Evolutionary conservation across 345 rosid species (phyloP), one percentile per base, ranked within the genome.

Genomic region (Pugionium cornutum): DNA sequence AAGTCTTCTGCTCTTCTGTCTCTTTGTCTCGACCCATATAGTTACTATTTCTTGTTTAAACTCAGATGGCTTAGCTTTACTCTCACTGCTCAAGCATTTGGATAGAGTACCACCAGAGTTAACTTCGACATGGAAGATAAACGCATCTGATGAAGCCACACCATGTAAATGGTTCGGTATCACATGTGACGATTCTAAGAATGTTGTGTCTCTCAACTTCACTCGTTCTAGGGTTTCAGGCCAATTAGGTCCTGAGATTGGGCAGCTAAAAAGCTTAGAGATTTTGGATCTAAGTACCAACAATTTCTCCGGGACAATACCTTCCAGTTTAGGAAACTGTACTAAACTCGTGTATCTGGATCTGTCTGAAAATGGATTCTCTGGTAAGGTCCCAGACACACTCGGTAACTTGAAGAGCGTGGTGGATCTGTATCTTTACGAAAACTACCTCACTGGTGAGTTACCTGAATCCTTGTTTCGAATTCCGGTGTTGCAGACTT

Each of bases 111-210:
- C 88, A 58, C 41, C 69, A 34, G 30, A 77, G 9, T 36, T 86
- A 25, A 52, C 63, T 34, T 83, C 83, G 1, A 69, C 76, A 45
- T 89, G 92, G 92, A 73, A 53, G 50, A 5, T 1, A 2, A 81
- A 83, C 62, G 25, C 83, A 60, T 79, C 89, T 5, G 73, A 78
- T 64, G 45, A 76, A 67, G 42, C 78, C 48, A 75, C 67, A 51
- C 86, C 89, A 0, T 89, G 96, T 58, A 67, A 74, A 4, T 89
- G 96, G 96, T 55, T 69, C 0, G 89, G 91, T 28, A 44, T 89
- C 39, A 72, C 62, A 8, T 89, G 96, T 68, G 81, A 83, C 36
- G 58, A 41, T 29, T 26, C 53, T 37, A 54, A 37, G 4, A 62
- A 55, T 27, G 89, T 83, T 1, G 54, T 70, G 41, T 32, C 76